Conservation (phyloP, 257 asterid species). For the Przewalskia tangutica region DNA sequence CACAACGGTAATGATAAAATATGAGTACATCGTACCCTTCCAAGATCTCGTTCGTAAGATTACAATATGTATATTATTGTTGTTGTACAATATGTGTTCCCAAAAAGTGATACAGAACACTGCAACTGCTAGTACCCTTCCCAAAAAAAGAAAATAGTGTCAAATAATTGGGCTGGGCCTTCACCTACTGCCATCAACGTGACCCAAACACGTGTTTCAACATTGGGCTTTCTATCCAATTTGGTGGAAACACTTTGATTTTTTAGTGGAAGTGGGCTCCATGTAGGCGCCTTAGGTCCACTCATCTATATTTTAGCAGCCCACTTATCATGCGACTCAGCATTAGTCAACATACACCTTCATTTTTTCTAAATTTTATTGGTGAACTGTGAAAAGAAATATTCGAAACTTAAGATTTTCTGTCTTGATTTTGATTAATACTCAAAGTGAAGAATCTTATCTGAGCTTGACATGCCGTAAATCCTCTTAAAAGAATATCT, state of each 20-base stretch:
- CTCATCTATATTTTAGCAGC: background rate
- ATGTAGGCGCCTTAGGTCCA: background rate
- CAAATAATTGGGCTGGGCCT: background rate
- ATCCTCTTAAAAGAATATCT: no score
- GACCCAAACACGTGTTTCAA: background rate
- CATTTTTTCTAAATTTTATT: background rate
- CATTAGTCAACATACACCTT: background rate
- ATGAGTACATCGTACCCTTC: no score
- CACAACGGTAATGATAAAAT: no score
- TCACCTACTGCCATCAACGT: background rate
- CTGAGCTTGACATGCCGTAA: background rate
- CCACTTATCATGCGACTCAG: background rate
- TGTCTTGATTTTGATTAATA: background rate
- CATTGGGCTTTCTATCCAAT: no score
- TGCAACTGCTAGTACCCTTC: background rate
- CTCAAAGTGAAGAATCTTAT: no score
- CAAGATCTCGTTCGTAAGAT: no score
- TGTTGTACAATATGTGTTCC: no score
- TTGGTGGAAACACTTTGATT: no score
- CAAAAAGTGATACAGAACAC: background rate
- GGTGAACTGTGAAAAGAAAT: background rate
- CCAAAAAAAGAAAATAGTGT: background rate
- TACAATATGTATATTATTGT: no score
- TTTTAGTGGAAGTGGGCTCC: background rate
- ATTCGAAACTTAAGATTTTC: background rate